Conservation (phyloP, 176 grass and related monocot species). For the Pontederia paniculata region DNA sequence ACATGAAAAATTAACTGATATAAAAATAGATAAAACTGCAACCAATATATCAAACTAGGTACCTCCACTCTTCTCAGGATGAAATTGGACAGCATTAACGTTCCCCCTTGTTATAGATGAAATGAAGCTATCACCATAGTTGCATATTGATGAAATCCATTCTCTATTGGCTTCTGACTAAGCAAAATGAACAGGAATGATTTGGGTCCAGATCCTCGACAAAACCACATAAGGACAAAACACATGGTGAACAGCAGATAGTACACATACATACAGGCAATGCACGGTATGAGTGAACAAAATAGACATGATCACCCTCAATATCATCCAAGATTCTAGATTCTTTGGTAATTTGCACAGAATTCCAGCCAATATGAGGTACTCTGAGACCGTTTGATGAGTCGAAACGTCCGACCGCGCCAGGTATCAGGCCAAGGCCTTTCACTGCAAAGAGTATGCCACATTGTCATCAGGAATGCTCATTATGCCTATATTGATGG, state of each 20-base stretch:
- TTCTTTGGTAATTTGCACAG: constrained; percentile 70
- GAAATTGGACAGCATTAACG: constrained; percentile 87
- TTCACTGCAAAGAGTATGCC: constrained; percentile 43
- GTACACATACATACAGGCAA: constrained; percentile 38
- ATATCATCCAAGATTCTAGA: constrained; percentile 58
- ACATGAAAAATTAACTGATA: neutral
- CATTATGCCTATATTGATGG: too few relatives aligned
- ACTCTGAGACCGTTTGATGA: constrained; percentile 70
- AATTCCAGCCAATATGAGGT: constrained; percentile 98
- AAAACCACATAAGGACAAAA: constrained; percentile 8
- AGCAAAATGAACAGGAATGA: constrained; percentile 26
- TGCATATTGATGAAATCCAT: constrained; percentile 83
- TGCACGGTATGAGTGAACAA: constrained; percentile 90
- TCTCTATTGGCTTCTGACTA: constrained; percentile 86
- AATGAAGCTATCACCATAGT: constrained; percentile 74
- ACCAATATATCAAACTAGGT: constrained; percentile 14
- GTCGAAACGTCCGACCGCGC: constrained; percentile 68
- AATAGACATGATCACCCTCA: constrained; percentile 84
- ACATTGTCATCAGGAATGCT: neutral
- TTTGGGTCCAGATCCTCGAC: constrained; percentile 24
- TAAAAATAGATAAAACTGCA: neutral
- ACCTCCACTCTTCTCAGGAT: constrained; percentile 99
- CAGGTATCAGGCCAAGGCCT: constrained; percentile 91
- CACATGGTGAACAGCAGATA: neutral
- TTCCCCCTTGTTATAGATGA: constrained; percentile 93